Evolutionary conservation across 768 basidiomycete species (phyloP).

Genomic region (Amanita brunnescens): DNA sequence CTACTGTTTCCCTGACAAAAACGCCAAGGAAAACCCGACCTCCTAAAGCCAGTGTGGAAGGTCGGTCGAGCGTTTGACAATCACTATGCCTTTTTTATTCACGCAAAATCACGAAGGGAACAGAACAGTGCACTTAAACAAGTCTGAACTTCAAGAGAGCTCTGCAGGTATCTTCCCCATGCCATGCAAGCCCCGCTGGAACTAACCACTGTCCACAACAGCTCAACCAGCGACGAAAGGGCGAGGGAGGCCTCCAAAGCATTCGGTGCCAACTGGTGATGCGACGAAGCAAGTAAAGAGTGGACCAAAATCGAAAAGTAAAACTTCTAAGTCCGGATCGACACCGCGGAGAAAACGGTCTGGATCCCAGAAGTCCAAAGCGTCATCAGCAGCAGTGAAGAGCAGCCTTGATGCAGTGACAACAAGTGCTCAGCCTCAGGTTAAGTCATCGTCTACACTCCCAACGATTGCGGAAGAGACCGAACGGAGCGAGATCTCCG

Average conservation of each 20-base stretch:
- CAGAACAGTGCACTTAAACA: not conserved
- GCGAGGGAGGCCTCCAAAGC: constrained; percentile 12
- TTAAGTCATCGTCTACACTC: not conserved
- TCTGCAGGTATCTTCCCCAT: not conserved
- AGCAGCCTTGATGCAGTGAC: not conserved
- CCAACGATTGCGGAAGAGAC: not conserved
- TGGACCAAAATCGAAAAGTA: not conserved
- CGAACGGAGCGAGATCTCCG: not conserved
- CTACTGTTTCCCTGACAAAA: not conserved
- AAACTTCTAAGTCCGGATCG: not conserved
- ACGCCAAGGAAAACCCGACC: not conserved
- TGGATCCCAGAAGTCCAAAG: not conserved
- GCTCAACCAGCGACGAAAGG: constrained; percentile 9
- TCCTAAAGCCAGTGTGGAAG: not conserved
- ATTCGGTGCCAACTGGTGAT: not conserved
- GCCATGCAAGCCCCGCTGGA: not conserved
- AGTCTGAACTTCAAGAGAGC: not conserved
- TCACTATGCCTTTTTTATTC: not conserved
- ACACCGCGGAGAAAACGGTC: not conserved
- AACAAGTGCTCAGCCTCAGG: not conserved
- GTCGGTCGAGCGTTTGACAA: not conserved
- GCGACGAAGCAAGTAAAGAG: not conserved
- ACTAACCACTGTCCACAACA: not conserved
- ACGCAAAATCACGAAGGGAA: not conserved
- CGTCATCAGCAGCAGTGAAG: not conserved